Base-by-base conservation (phyloP, 2,329 filamentous ascomycete genomes). In the Zymoseptoria crescenta region DNA sequence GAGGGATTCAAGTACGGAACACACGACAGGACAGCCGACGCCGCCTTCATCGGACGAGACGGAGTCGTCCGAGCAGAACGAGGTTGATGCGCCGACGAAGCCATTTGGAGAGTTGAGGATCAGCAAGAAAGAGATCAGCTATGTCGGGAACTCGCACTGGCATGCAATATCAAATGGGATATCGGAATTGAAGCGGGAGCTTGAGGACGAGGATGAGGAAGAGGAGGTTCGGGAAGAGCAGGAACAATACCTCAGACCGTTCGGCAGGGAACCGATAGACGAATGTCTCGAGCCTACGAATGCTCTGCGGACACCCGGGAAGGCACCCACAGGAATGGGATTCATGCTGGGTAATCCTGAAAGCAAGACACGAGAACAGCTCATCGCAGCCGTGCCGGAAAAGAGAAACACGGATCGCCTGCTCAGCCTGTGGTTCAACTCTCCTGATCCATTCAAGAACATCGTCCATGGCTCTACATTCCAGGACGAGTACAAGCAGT, bases 121-220 rank as follows among this genome's bases (percentile, higher is more conserved):
- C 63, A 88, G 92, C 67, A 74, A 80, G 54, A 79, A 81, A 57
- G 91, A 91, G 73, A 87, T 87, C 24, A 84, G 89, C 76, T 95
- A 94, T 71, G 79, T 93, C 62, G 91, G 89, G 58, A 87, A 91
- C 64, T 87, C 89, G 57, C 88, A 94, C 73, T 95, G 91, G 90
- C 87, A 89, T 67, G 84, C 87, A 48, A 84, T 95, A 56, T 76
- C 95, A 57, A 81, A 84, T 66, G 89, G 92, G 73, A 73, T 74
- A 29, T 68, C 65, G 27, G 70, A 72, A 6, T 53, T 73, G 50
- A 72, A 72, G 57, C 63, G 68, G 13, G 69, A 72, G 24, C 62
- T 74, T 4, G 68, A 62, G 2, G 67, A 70, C 16, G 67, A 68
- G 8, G 62, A 65, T 24, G 65, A 67, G 2, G 65, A 63, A 3